Evolutionary conservation across 345 rosid genomes (phyloP).

Genomic region (Citrus trifoliata): DNA sequence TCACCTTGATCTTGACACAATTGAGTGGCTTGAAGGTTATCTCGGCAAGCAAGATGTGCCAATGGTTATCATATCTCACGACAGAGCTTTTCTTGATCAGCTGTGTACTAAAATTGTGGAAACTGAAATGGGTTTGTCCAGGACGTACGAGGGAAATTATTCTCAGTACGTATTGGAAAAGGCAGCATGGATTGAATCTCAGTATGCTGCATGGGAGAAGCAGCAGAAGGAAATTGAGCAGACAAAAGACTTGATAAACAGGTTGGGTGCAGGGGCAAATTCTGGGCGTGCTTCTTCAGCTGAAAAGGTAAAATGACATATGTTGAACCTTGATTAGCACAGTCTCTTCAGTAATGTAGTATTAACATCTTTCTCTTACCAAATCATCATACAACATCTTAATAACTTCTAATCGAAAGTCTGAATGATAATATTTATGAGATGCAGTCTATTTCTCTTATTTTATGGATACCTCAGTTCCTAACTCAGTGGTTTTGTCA

Average conservation of each 20-base stretch:
- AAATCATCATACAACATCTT: background rate
- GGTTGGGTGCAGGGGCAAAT: slow-evolving; percentile 82
- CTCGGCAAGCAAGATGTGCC: slow-evolving; percentile 89
- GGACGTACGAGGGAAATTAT: slow-evolving; percentile 83
- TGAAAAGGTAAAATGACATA: slow-evolving; percentile 60
- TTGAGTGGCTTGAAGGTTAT: slow-evolving; percentile 97
- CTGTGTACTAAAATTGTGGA: slow-evolving; percentile 93
- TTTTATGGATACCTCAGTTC: slow-evolving; percentile 5
- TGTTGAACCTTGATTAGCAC: background rate
- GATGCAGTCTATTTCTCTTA: background rate
- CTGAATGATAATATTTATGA: background rate
- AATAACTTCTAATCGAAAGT: background rate
- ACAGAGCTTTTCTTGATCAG: slow-evolving; percentile 95
- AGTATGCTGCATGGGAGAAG: slow-evolving; percentile 82
- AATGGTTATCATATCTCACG: slow-evolving; percentile 94
- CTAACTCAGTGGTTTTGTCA: background rate
- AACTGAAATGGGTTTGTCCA: slow-evolving; percentile 91
- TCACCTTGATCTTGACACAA: slow-evolving; percentile 94
- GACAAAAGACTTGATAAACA: slow-evolving; percentile 62
- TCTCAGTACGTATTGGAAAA: slow-evolving; percentile 74
- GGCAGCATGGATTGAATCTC: slow-evolving; percentile 78
- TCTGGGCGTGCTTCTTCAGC: slow-evolving; percentile 98
- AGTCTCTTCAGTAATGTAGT: background rate
- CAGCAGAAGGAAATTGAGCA: slow-evolving; percentile 89
- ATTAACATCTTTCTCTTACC: background rate